Evolutionary conservation across 2,329 filamentous ascomycete species (phyloP).

Genomic region (Xylariaceae sp.): DNA sequence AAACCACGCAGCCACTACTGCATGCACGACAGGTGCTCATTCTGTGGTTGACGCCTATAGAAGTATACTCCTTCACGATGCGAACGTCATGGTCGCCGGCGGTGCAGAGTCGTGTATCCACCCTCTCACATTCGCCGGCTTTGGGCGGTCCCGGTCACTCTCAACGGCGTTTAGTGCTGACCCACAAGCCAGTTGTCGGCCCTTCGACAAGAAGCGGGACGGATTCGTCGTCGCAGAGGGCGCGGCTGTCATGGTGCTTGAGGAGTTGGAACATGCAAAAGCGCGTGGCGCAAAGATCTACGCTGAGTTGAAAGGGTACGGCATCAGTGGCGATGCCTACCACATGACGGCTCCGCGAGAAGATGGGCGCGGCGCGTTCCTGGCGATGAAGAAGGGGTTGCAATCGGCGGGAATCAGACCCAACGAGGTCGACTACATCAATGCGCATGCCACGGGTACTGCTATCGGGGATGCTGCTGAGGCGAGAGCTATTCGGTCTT

Average conservation of each 20-base stretch:
- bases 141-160: constrained; percentile 81
- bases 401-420: constrained; percentile 68
- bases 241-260: constrained; percentile 79
- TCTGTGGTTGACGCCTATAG: constrained; percentile 91
- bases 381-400: constrained; percentile 82
- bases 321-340: constrained; percentile 82
- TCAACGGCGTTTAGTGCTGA: constrained; percentile 74
- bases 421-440: constrained; percentile 78
- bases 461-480: constrained; percentile 83
- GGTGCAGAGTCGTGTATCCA: constrained; percentile 95
- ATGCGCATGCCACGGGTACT: constrained; percentile 92
- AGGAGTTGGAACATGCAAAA: constrained; percentile 86
- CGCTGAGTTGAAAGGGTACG: constrained; percentile 85
- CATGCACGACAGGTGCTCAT: constrained; percentile 94
- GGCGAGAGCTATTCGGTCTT: constrained; percentile 71
- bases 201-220: constrained; percentile 74
- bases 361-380: constrained; percentile 74
- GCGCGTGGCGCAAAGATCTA: constrained; percentile 76
- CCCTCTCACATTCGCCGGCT: constrained; percentile 86
- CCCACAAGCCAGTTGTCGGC: constrained; percentile 70
- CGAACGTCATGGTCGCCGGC: constrained; percentile 93
- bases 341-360: constrained; percentile 89
- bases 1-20: constrained; percentile 88
- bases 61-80: constrained; percentile 86
- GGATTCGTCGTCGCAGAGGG: constrained; percentile 95